Evolutionary conservation across 148 eudicot species (phyloP), one percentile per base, ranked within the genome.

Genomic region (Fagopyrum esculentum): DNA sequence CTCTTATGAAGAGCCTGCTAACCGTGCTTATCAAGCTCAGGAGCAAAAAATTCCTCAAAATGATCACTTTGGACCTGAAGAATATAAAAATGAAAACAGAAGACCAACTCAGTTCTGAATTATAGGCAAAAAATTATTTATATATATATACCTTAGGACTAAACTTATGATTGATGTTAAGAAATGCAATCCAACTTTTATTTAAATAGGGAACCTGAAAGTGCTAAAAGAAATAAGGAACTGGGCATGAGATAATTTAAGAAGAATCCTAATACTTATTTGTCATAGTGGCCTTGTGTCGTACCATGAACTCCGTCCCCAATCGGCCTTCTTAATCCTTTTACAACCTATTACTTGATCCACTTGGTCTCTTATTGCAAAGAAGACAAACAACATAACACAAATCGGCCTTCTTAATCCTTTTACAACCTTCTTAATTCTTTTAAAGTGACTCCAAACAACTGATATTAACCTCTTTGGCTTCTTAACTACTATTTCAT

Each of bases 381-480:
- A 91, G 98, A 9, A 88, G 80, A 82, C 98, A 94, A 50, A 94
- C 89, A 43, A 97, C 98, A 78, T 94, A 90, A 75, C 94, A 92
- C 22, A 82, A 80, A 50, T 94, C 98, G 75, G 90, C 93, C 78
- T 89, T 94, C 26, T 22, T 22, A 22, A 22, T 22, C 26, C 26
- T 22, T 22, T 22, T 22, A 22, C 26, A 22, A 22, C 26, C 26
- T 22, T 22, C 78, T 84, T 91, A 52, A 94, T 84, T 83, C 98
- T 89, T 83, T 94, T 97, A 80, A 94, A 94, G 83, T 94, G 98
- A 77, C 91, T 87, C 98, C 98, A 94, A 6, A 94, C 98, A 43
- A 89, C 87, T 1, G 98, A 94, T 45, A 97, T 94, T 78, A 94
- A 81, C 84, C 98, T 86, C 89, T 94, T 94, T 15, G 98, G 83